Evolutionary conservation across 1,139 yeast genomes (phyloP).

Genomic region (Debaryomyces sp.): DNA sequence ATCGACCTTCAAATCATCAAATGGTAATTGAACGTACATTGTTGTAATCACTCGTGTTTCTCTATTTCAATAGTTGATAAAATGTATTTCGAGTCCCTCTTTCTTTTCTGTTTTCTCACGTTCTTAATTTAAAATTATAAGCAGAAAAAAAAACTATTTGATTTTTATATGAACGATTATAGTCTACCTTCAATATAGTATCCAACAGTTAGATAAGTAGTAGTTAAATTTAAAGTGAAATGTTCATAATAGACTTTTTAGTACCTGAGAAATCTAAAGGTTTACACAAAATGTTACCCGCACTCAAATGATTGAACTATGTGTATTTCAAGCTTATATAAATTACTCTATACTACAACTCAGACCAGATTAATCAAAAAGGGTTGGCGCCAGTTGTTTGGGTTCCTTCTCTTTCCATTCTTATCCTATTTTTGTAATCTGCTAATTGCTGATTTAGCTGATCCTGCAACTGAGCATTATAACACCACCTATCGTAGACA

Average conservation of each 20-base stretch:
- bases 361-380: background rate
- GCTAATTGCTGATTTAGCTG: constrained; percentile 50
- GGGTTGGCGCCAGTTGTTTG: background rate
- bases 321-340: background rate
- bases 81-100: background rate
- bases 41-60: background rate
- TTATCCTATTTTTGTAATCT: constrained; percentile 27
- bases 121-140: background rate
- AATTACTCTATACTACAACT: background rate
- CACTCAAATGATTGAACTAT: background rate
- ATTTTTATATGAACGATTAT: background rate
- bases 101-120: background rate
- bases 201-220: background rate
- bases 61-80: constrained; percentile 1
- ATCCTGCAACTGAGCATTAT: constrained; percentile 48
- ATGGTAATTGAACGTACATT: constrained; percentile 49
- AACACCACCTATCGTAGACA: constrained; percentile 42
- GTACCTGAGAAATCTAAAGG: background rate
- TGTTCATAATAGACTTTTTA: background rate
- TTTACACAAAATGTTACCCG: constrained; percentile 7
- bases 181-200: background rate
- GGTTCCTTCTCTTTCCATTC: constrained; percentile 18
- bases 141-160: background rate
- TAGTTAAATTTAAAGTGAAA: background rate
- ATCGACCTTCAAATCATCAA: constrained; percentile 48